Evolutionary conservation across 306 rosid species (phyloP), one percentile per base, ranked within the genome.

Genomic region (Rosa persica): DNA sequence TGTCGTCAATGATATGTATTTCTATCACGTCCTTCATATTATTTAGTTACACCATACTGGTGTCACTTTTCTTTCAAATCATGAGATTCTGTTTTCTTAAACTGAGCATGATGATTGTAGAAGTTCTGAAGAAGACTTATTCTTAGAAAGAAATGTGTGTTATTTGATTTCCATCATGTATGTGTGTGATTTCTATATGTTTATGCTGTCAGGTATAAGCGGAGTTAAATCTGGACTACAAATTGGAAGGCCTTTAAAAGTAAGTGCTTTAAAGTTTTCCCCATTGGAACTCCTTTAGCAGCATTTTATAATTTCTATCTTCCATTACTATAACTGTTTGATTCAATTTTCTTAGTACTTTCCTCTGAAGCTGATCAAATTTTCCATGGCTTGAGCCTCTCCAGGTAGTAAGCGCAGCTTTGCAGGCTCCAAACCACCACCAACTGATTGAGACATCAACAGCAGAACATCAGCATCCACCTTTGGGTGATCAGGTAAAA

Each of bases 161-260:
- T 25, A 22, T 73, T 54, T 73, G 15, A 12, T 73, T 73, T 73
- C 38, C 34, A 36, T 52, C 20, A 52, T 39, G 66, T 38, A 58
- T 19, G 48, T 58, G 58, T 46, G 19, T 73, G 75, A 52, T 79
- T 58, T 48, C 25, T 5, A 17, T 72, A 44, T 78, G 54, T 52
- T 71, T 49, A 75, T 76, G 47, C 76, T 75, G 81, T 76, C 88
- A 88, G 95, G 75, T 67, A 72, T 52, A 55, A 42, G 27, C 64
- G 85, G 71, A 79, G 77, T 72, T 72, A 77, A 73, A 71, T 54
- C 52, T 47, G 76, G 52, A 69, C 72, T 72, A 16, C 55, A 16
- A 51, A 57, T 73, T 64, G 86, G 80, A 78, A 60, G 70, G 85
- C 89, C 86, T 79, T 23, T 66, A 69, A 76, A 80, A 75, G 93